Conservation (phyloP, 345 rosid genomes). For the Acer campestre region DNA sequence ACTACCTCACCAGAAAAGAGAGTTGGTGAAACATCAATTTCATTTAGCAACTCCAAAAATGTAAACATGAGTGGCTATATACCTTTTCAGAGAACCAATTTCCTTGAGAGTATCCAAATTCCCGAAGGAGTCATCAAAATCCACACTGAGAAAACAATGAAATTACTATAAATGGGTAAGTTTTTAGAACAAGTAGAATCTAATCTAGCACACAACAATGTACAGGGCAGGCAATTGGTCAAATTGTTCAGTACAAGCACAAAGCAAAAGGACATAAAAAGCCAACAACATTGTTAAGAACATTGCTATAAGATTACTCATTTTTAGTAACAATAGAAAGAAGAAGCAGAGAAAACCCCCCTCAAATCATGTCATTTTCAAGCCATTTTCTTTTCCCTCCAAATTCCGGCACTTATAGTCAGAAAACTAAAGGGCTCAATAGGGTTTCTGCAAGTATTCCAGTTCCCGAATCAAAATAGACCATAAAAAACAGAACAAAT, state of each 20-base stretch:
- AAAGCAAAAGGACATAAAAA: not conserved
- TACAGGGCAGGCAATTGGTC: not conserved
- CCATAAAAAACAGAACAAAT: not conserved
- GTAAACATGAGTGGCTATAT: not conserved
- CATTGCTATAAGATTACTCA: not conserved
- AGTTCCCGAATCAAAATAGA: not conserved
- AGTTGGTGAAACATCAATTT: not conserved
- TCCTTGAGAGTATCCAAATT: constrained; percentile 35
- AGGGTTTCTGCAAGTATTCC: not conserved
- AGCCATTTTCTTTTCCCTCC: not conserved
- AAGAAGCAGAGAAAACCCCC: not conserved
- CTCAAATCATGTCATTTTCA: not conserved
- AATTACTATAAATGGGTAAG: not conserved
- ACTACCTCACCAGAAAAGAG: not conserved
- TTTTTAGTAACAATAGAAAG: not conserved
- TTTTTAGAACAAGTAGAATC: not conserved
- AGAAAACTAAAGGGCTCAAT: not conserved
- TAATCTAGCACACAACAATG: not conserved
- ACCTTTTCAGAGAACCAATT: constrained; percentile 42
- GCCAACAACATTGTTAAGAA: not conserved
- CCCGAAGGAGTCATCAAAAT: constrained; percentile 36
- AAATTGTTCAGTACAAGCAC: not conserved
- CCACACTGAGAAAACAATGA: constrained; percentile 27
- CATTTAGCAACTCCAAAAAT: not conserved
- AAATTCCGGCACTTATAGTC: not conserved